A percentile compares a stretch with the other conserved stretches of the same genome.
Conservation (phyloP, 2,329 filamentous ascomycete genomes). For the Biscogniauxia sp. region DNA sequence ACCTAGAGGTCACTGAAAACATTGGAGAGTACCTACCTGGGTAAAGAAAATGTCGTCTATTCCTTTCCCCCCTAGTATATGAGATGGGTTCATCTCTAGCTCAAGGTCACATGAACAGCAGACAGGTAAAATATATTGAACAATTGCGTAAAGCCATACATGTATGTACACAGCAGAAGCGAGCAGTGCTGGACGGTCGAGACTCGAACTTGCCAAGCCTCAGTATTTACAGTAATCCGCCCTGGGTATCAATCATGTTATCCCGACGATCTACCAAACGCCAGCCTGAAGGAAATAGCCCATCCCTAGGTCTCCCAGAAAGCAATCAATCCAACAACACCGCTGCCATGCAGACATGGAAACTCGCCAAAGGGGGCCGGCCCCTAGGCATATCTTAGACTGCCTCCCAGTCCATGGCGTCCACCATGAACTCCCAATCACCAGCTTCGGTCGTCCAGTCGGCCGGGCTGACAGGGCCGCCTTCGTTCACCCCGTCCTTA, state of each 20-base stretch:
- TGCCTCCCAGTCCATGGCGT: conserved; percentile 59
- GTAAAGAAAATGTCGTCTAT: no score
- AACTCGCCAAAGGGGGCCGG: conserved; percentile 5
- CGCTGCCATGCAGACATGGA: conserved; percentile 1
- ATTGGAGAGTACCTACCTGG: no score
- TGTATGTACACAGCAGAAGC: neutral
- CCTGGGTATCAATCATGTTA: conserved; percentile 4
- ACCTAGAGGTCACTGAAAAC: no score
- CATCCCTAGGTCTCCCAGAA: neutral
- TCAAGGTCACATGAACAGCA: no score
- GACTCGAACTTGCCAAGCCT: neutral
- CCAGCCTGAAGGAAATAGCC: neutral
- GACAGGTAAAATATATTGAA: neutral
- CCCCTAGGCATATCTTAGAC: conserved; percentile 23
- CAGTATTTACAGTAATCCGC: neutral
- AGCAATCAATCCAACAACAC: neutral
- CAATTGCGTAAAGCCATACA: neutral
- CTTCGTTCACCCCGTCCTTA: conserved; percentile 4
- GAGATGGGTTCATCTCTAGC: no score
- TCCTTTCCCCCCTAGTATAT: no score
- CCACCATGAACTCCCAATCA: conserved; percentile 57
- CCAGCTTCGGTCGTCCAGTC: conserved; percentile 35
- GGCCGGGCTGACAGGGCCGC: conserved; percentile 12
- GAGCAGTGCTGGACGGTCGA: neutral
- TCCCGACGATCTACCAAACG: conserved; percentile 1